A percentile compares a stretch with the other conserved stretches of the same genome.
Evolutionary conservation across 2,329 filamentous ascomycete genomes (phyloP).

Genomic region (Emmonsia crescens): DNA sequence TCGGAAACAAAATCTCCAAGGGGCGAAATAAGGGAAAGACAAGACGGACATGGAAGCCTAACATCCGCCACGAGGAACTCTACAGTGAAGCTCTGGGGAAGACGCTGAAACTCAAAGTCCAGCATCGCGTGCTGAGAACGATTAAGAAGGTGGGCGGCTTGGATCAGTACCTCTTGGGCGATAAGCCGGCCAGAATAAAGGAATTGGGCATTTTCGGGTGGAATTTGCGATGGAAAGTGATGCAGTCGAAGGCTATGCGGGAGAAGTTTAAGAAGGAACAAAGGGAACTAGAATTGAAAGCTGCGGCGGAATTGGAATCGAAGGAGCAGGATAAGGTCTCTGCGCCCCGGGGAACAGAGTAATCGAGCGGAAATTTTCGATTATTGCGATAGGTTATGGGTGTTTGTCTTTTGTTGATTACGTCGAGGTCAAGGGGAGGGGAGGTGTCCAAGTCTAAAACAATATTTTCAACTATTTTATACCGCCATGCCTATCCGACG

Average conservation of each 20-base stretch:
- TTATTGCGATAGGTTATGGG: not conserved
- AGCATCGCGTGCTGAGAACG: constrained; percentile 36
- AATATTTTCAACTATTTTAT: not conserved
- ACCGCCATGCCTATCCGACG: not conserved
- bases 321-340: constrained; percentile 20
- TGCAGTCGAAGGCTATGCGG: constrained; percentile 63
- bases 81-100: constrained; percentile 34
- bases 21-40: constrained; percentile 40
- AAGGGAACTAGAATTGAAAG: constrained; percentile 50
- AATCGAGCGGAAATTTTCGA: constrained; percentile 7
- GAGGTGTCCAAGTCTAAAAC: not conserved
- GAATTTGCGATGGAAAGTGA: constrained; percentile 78
- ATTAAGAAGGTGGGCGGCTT: constrained; percentile 81
- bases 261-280: constrained; percentile 57
- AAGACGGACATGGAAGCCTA: constrained; percentile 39
- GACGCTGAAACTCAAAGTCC: constrained; percentile 37
- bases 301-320: constrained; percentile 36
- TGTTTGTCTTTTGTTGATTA: not conserved
- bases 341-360: constrained; percentile 16
- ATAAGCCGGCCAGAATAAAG: constrained; percentile 65
- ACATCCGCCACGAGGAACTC: constrained; percentile 38
- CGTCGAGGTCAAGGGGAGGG: not conserved
- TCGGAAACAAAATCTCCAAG: constrained; percentile 42
- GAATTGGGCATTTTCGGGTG: constrained; percentile 85
- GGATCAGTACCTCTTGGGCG: constrained; percentile 80